These are phyloP conservation scores for Diaporthe sp. DNA, from an alignment of 2,329 filamentous ascomycete species.

Conservation along the genomic window DNA sequence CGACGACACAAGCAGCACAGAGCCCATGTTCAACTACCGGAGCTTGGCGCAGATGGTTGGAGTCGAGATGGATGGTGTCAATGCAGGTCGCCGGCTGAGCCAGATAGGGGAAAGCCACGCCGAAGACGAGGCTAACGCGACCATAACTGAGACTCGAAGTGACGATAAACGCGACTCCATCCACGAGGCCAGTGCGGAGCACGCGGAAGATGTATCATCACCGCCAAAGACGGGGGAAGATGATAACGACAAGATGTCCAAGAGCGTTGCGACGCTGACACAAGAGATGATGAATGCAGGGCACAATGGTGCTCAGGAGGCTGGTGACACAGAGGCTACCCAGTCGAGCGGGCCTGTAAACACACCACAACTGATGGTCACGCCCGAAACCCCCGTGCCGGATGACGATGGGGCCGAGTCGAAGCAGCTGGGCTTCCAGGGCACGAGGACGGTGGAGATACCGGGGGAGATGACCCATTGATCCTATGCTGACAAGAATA, in stretches of 20 bases:
- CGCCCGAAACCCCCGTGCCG: slow-evolving; percentile 59
- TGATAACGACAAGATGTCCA: slow-evolving; percentile 35
- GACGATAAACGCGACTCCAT: slow-evolving; percentile 34
- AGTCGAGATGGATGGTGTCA: slow-evolving; percentile 63
- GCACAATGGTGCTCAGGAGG: slow-evolving; percentile 41
- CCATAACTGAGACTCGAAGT: slow-evolving; percentile 32
- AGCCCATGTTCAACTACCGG: slow-evolving; percentile 92
- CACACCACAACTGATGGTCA: slow-evolving; percentile 59
- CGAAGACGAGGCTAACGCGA: slow-evolving; percentile 28
- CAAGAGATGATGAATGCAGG: slow-evolving; percentile 31
- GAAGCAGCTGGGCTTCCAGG: slow-evolving; percentile 56
- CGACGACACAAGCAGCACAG: slow-evolving; percentile 62
- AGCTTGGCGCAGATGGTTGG: slow-evolving; percentile 89
- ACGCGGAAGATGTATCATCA: slow-evolving; percentile 45
- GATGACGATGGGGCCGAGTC: slow-evolving; percentile 47
- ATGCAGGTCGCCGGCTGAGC: slow-evolving; percentile 49
- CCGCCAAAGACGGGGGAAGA: background rate
- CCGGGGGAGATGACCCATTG: slow-evolving; percentile 48
- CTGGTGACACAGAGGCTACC: slow-evolving; percentile 40
- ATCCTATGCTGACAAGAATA: background rate
- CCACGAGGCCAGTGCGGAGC: slow-evolving; percentile 50
- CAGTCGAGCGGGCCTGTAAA: slow-evolving; percentile 36
- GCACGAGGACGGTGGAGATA: slow-evolving; percentile 47
- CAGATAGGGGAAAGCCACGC: slow-evolving; percentile 39
- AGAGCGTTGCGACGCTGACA: slow-evolving; percentile 34